Conservation (phyloP, 108 stramenopile genomes). For the Skeletonema menzelii region DNA sequence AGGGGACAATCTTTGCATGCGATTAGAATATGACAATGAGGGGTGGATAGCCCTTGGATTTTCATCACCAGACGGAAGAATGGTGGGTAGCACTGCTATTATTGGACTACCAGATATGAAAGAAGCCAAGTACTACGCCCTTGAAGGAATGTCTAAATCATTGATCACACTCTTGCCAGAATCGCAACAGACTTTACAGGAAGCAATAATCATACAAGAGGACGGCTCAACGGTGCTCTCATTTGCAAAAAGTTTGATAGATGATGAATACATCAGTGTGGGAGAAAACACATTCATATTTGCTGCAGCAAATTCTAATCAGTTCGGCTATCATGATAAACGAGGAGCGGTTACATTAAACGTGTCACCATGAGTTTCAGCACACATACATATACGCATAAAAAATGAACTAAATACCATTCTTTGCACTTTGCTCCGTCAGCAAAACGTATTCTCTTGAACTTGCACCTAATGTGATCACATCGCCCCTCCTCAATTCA, state of each 20-base stretch:
- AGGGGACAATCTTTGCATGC: conserved; percentile 1
- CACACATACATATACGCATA: neutral
- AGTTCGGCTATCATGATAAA: conserved; percentile 40
- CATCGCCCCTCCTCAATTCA: conserved; percentile 91
- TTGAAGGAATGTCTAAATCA: neutral
- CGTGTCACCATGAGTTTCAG: neutral
- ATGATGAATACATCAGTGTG: neutral
- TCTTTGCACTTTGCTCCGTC: conserved; percentile 63
- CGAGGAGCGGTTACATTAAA: conserved; percentile 25
- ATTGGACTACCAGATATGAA: neutral
- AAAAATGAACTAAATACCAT: conserved; percentile 12
- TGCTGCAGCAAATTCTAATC: conserved; percentile 44
- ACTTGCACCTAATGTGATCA: conserved; percentile 86
- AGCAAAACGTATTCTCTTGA: conserved; percentile 95
- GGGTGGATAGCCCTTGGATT: conserved; percentile 3
- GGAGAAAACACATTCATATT: conserved; percentile 51
- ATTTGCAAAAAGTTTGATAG: neutral
- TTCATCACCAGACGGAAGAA: neutral
- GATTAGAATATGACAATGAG: neutral
- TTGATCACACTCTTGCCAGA: neutral
- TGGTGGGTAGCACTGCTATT: conserved; percentile 3
- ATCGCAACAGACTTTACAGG: neutral
- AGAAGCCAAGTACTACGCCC: neutral
- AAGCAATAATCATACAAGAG: neutral
- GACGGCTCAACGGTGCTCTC: neutral